phyloP scores from a whole-genome alignment of 352 stramenopile species.

The Albugo laibachii region DNA sequence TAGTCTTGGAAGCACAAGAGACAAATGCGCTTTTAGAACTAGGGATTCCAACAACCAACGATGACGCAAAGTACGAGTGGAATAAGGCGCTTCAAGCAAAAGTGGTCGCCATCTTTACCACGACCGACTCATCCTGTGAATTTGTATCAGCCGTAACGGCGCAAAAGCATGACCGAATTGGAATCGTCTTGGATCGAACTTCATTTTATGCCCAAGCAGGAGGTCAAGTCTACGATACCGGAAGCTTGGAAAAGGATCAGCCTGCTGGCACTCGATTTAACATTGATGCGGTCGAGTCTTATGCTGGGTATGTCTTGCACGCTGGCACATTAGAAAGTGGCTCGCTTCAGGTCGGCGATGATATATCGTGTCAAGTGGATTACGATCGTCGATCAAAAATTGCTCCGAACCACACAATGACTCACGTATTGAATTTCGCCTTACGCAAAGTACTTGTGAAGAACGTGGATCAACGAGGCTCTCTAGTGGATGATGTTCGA shows the following conservation, averaged over 20 bases:
- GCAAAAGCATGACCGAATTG: slow-evolving; percentile 75
- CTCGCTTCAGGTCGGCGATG: slow-evolving; percentile 69
- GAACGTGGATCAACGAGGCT: slow-evolving; percentile 92
- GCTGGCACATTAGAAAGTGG: slow-evolving; percentile 61
- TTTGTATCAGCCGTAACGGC: slow-evolving; percentile 59
- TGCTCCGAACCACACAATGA: slow-evolving; percentile 98
- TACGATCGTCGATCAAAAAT: slow-evolving; percentile 85
- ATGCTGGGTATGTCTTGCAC: slow-evolving; percentile 93
- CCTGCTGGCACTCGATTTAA: slow-evolving; percentile 11
- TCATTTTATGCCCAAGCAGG: slow-evolving; percentile 97
- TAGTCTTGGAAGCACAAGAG: slow-evolving; percentile 91
- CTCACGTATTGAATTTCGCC: slow-evolving; percentile 96
- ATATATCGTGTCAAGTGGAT: slow-evolving; percentile 84
- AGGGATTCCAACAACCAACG: slow-evolving; percentile 78
- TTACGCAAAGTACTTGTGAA: slow-evolving; percentile 89
- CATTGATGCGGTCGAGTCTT: slow-evolving; percentile 88
- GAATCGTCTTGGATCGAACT: slow-evolving; percentile 93
- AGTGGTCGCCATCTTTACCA: slow-evolving; percentile 88
- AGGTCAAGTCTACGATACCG: slow-evolving; percentile 92
- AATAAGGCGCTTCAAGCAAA: slow-evolving; percentile 56
- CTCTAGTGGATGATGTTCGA: slow-evolving; percentile 91
- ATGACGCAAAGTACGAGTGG: slow-evolving; percentile 90
- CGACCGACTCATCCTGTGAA: slow-evolving; percentile 68
- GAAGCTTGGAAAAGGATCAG: slow-evolving; percentile 25
- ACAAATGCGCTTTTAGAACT: slow-evolving; percentile 75